Conservation (phyloP, 345 rosid species). For the Aurinia saxatilis region DNA sequence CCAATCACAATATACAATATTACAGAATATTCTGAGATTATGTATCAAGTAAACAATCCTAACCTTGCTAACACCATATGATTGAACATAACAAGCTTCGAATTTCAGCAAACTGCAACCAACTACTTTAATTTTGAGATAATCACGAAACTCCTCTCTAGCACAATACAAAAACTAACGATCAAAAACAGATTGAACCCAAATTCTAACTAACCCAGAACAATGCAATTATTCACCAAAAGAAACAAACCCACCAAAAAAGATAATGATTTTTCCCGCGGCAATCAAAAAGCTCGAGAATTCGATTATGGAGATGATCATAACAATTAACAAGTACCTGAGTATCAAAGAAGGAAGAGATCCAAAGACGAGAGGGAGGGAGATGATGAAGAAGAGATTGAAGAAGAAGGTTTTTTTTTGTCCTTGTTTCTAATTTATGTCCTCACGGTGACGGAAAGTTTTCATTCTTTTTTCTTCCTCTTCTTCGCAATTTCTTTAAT, state of each 20-base stretch:
- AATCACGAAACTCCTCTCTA: too few relatives aligned
- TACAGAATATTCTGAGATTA: neutral
- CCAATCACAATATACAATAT: too few relatives aligned
- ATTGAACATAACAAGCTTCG: slow-evolving; percentile 7
- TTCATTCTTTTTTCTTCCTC: slow-evolving; percentile 1
- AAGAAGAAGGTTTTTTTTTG: slow-evolving; percentile 12
- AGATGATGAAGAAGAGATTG: neutral
- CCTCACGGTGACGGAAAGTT: slow-evolving; percentile 16
- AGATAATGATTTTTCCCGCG: neutral
- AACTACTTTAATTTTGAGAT: too few relatives aligned
- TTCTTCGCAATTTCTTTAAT: neutral
- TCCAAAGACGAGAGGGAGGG: slow-evolving; percentile 11
- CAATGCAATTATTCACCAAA: slow-evolving; percentile 14
- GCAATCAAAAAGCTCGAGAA: slow-evolving; percentile 2
- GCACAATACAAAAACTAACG: neutral
- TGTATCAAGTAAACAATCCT: neutral
- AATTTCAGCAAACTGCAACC: slow-evolving; percentile 19
- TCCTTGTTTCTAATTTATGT: slow-evolving; percentile 12
- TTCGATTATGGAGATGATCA: neutral
- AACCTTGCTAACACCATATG: slow-evolving; percentile 32
- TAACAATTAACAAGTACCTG: slow-evolving; percentile 16
- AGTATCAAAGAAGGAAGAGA: neutral
- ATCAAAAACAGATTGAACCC: neutral
- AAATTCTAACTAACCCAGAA: neutral
- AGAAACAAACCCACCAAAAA: neutral